Base-by-base conservation (phyloP, 2,329 filamentous ascomycete genomes). In the Hymenotorrendiella dingleyae region DNA sequence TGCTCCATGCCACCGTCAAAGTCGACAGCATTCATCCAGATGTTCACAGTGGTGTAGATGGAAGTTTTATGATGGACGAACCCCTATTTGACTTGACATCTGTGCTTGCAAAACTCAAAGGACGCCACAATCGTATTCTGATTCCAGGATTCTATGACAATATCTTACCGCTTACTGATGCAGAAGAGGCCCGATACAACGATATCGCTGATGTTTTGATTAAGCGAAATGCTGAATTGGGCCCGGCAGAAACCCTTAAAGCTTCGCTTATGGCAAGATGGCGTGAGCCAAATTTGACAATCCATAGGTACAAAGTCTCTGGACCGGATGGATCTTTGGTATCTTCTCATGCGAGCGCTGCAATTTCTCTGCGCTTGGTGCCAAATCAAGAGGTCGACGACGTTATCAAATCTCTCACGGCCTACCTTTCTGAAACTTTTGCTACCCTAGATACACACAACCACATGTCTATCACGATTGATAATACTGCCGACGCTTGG, bases 401-500 rank as follows among this genome's bases (percentile, higher is more conserved):
- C n/a, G 80, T 97, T 9, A 82, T 86, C 2, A 68, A 74, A 12
- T 71, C 76, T 0, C 70, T 98, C 4, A 78, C 72, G 0, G 61
- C 69, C 1, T 94, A 84, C 57, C 70, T 96, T 0, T 65, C 79
- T 35, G 68, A 74, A 10, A 77, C 89, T 52, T 98, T 96, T 58
- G 72, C 70, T 1, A 66, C 73, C 12, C 78, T 97, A 2, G 81
- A 82, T 22, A 91, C 87, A 1, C 82, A 86, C 48, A 98, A 98
- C 57, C 75, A 72, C 5, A 72, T 98, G 26, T 83, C 73, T 1
- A 78, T 98, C 28, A 82, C 81, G 22, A 90, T 98, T 52, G 89
- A 95, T 52, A 93, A 96, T 60, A 84, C 86, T 64, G 91, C 93
- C 0, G 93, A 98, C 60, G 89, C 93, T 0, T 98, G 93, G 93